These are phyloP conservation scores for Arctostaphylos glauca DNA, from an alignment of 148 eudicot species.

Conservation along the genomic window DNA sequence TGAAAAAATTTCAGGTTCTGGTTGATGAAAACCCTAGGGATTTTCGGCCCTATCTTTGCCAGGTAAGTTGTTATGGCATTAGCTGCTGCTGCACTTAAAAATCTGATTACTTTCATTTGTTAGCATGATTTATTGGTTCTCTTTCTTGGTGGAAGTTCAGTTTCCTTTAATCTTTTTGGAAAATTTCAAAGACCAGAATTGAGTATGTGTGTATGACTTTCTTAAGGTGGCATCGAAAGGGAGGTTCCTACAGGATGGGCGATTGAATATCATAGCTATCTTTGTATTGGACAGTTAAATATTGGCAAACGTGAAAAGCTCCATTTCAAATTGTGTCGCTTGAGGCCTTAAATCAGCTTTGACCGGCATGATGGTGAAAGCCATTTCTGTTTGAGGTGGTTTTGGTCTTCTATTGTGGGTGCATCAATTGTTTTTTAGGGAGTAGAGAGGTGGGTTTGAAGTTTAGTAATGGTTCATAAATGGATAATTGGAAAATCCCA, in stretches of 20 bases:
- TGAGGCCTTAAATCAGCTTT: background rate
- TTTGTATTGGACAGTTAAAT: background rate
- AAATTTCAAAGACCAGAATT: background rate
- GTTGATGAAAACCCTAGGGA: constrained; percentile 82
- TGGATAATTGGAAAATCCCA: background rate
- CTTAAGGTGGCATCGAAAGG: background rate
- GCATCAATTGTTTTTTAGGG: background rate
- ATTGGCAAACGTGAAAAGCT: background rate
- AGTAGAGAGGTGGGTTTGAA: background rate
- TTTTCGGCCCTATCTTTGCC: constrained; percentile 95
- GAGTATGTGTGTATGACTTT: background rate
- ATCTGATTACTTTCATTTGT: background rate
- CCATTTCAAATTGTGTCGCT: background rate
- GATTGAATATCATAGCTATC: background rate
- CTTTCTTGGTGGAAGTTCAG: background rate
- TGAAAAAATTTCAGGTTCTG: constrained; percentile 55
- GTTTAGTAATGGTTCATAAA: background rate
- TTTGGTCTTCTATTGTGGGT: background rate
- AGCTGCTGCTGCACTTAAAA: background rate
- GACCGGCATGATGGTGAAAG: background rate
- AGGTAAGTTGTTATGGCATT: constrained; percentile 38
- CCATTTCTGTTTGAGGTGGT: background rate
- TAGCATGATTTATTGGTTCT: background rate
- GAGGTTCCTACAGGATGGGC: background rate
- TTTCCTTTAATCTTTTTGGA: background rate